Evolutionary conservation across 1,284 basidiomycete species (phyloP).

Genomic region (Ustilago curta): DNA sequence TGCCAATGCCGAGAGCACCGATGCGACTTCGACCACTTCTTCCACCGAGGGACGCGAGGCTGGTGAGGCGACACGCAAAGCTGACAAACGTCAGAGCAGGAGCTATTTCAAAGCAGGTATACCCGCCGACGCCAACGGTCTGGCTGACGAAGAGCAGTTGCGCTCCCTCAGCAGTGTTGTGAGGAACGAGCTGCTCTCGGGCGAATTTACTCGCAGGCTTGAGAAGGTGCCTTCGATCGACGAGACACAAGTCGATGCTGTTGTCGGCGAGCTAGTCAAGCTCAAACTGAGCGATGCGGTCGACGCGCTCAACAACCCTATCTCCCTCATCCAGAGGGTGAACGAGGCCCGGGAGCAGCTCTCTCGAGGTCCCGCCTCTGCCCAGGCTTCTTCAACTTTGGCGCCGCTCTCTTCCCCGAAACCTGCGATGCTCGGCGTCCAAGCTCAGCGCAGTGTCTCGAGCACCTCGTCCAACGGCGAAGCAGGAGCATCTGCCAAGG

Average conservation of each 20-base stretch:
- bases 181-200: constrained; percentile 82
- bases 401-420: constrained; percentile 13
- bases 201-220: constrained; percentile 81
- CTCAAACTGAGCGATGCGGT: constrained; percentile 81
- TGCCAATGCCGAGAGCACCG: constrained; percentile 16
- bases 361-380: constrained; percentile 9
- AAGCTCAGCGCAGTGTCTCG: constrained; percentile 43
- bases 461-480: constrained; percentile 39
- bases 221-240: constrained; percentile 70
- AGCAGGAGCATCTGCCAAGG: constrained; percentile 50
- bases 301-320: constrained; percentile 78
- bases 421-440: constrained; percentile 24
- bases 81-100: constrained; percentile 46
- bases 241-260: constrained; percentile 72
- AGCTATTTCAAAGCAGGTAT: constrained; percentile 59
- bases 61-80: constrained; percentile 19
- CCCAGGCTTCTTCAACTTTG: not conserved
- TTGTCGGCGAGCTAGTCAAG: constrained; percentile 78
- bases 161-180: constrained; percentile 82
- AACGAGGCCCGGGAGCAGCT: constrained; percentile 50
- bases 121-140: constrained; percentile 36
- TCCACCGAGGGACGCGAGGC: constrained; percentile 1
- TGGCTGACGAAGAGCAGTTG: constrained; percentile 75
- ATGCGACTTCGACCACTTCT: constrained; percentile 1
- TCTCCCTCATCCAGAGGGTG: constrained; percentile 77